These are phyloP conservation scores for Lippia alba DNA, from an alignment of 305 asterid species.

Conservation along the genomic window DNA sequence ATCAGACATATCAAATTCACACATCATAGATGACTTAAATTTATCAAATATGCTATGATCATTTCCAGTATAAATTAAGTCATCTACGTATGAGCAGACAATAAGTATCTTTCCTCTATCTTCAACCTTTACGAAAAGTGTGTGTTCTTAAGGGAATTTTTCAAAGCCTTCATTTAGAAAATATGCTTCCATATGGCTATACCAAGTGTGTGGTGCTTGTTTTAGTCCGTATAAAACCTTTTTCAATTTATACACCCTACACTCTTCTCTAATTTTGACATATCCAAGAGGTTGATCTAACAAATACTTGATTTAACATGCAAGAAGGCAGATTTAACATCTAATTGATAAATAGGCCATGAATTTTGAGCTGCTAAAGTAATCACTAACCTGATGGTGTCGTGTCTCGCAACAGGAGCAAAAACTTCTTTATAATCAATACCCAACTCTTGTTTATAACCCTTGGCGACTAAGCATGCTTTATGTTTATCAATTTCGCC, in stretches of 20 bases:
- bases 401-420: neutral
- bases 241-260: too few relatives aligned
- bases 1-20: constrained; percentile 11
- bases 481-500: constrained; percentile 10
- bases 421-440: constrained; percentile 4
- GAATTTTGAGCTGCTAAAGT: neutral
- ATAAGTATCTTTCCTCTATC: neutral
- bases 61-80: neutral
- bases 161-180: neutral
- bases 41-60: neutral
- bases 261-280: too few relatives aligned
- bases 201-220: constrained; percentile 4
- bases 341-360: constrained; percentile 1
- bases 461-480: constrained; percentile 12
- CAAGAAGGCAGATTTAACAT: neutral
- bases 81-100: constrained; percentile 1
- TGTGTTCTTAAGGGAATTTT: constrained; percentile 1
- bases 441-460: neutral
- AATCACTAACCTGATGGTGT: constrained; percentile 6
- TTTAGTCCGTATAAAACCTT: neutral
- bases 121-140: neutral
- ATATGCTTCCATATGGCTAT: neutral
- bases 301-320: neutral
- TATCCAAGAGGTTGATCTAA: neutral
- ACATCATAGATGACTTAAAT: constrained; percentile 16